Evolutionary conservation across 1,139 yeast genomes (phyloP).

Genomic region (Sugiyamaella paludigena): DNA sequence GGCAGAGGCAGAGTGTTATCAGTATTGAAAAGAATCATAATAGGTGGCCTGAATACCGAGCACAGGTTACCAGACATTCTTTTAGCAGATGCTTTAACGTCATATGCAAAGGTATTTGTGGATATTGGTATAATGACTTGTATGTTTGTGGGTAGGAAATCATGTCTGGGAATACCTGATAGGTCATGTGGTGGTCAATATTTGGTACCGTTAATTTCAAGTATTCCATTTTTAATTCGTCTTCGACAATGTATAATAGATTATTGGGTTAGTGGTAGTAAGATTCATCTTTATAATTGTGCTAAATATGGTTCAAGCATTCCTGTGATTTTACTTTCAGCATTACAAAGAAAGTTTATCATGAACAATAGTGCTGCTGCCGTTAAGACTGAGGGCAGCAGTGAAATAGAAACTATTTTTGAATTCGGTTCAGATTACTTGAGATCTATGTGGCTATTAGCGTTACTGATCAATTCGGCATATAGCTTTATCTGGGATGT

Average conservation of each 20-base stretch:
- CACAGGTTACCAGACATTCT: conserved; percentile 72
- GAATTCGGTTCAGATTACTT: conserved; percentile 22
- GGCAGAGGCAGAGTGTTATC: conserved; percentile 36
- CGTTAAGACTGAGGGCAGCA: conserved; percentile 11
- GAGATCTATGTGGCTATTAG: conserved; percentile 49
- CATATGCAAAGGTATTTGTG: conserved; percentile 70
- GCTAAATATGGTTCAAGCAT: conserved; percentile 69
- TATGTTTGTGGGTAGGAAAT: conserved; percentile 38
- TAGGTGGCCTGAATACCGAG: conserved; percentile 55
- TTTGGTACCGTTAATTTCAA: conserved; percentile 51
- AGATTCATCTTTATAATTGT: conserved; percentile 63
- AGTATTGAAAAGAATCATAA: conserved; percentile 52
- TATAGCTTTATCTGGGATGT: conserved; percentile 89
- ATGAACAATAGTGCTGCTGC: conserved; percentile 13
- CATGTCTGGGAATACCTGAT: conserved; percentile 35
- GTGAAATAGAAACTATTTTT: conserved; percentile 11
- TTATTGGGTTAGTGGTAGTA: conserved; percentile 49
- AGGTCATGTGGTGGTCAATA: conserved; percentile 39
- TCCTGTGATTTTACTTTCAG: conserved; percentile 50
- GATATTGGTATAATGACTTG: conserved; percentile 55
- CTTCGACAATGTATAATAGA: conserved; percentile 79
- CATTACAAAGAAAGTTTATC: conserved; percentile 18
- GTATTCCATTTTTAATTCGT: conserved; percentile 68
- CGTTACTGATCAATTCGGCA: conserved; percentile 60
- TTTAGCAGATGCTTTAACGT: conserved; percentile 75